A percentile compares a stretch with the other conserved stretches of the same genome.
These are phyloP conservation scores for Kluyveromyces sp. DNA, from an alignment of 1,139 yeast species.

Conservation along the genomic window DNA sequence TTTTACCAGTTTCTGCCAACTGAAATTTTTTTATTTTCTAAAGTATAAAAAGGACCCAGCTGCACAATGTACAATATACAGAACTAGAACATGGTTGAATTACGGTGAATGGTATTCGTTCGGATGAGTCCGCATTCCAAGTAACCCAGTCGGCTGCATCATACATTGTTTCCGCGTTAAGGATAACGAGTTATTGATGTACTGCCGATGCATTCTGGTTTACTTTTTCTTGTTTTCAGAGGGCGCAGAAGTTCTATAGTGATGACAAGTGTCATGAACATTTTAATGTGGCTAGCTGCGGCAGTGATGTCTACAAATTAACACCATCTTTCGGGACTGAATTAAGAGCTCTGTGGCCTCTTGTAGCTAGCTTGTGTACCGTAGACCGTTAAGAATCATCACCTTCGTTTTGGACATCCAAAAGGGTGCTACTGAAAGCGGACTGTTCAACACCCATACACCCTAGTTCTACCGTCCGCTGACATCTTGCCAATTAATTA, in stretches of 20 bases:
- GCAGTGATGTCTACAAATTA: slow-evolving; percentile 34
- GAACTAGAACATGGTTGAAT: too few relatives aligned
- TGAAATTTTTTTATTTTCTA: neutral
- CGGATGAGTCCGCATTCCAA: too few relatives aligned
- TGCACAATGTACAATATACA: too few relatives aligned
- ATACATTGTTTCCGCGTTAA: neutral
- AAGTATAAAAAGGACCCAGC: too few relatives aligned
- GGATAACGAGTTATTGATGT: neutral
- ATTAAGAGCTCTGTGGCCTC: slow-evolving; percentile 7
- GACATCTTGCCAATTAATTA: neutral
- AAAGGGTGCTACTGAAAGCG: too few relatives aligned
- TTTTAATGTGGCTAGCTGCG: slow-evolving; percentile 32
- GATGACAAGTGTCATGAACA: slow-evolving; percentile 32
- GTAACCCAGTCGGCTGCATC: too few relatives aligned
- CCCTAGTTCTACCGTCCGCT: neutral
- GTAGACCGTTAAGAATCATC: too few relatives aligned
- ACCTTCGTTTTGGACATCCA: too few relatives aligned
- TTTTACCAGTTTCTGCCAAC: neutral
- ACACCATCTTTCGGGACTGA: slow-evolving; percentile 38
- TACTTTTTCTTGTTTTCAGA: neutral
- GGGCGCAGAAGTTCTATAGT: slow-evolving; percentile 13
- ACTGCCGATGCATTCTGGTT: neutral
- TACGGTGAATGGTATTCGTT: too few relatives aligned
- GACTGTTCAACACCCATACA: neutral
- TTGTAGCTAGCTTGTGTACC: neutral